phyloP scores from a whole-genome alignment of 2,329 filamentous ascomycete genomes.

The Verticillium albo-atrum region DNA sequence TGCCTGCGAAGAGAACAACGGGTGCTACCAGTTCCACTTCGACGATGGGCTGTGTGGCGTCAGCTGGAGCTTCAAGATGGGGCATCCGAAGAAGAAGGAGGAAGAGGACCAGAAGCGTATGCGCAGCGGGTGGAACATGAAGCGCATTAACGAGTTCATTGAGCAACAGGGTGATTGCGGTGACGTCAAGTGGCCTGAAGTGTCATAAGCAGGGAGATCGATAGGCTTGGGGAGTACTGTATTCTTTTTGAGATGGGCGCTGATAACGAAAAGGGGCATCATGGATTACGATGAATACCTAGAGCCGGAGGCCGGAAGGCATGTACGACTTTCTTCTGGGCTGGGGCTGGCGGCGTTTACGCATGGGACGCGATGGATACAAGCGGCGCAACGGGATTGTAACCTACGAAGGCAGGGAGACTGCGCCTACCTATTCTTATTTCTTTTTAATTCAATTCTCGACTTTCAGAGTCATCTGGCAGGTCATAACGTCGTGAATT shows the following conservation, averaged over 20 bases:
- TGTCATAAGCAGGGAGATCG: neutral
- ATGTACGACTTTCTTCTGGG: neutral
- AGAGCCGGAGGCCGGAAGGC: neutral
- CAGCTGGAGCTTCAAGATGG: conserved; percentile 29
- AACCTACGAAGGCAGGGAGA: neutral
- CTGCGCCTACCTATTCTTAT: neutral
- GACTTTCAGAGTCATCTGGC: neutral
- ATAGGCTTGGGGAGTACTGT: neutral
- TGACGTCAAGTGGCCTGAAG: conserved; percentile 24
- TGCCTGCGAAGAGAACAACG: conserved; percentile 33
- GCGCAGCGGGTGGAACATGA: conserved; percentile 36
- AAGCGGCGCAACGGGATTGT: neutral
- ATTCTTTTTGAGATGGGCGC: neutral
- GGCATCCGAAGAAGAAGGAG: conserved; percentile 27
- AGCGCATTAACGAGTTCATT: conserved; percentile 36
- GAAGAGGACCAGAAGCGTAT: conserved; percentile 21
- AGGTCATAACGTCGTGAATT: neutral
- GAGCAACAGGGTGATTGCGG: conserved; percentile 29
- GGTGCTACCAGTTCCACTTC: conserved; percentile 39
- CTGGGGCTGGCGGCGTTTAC: neutral
- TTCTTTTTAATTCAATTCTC: neutral
- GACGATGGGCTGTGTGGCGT: conserved; percentile 32
- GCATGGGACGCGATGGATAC: neutral
- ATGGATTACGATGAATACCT: neutral
- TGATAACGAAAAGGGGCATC: neutral